A percentile compares a stretch with the other conserved stretches of the same genome.
Conservation (phyloP, 169 alveolate species). For the Theileria sp. region DNA sequence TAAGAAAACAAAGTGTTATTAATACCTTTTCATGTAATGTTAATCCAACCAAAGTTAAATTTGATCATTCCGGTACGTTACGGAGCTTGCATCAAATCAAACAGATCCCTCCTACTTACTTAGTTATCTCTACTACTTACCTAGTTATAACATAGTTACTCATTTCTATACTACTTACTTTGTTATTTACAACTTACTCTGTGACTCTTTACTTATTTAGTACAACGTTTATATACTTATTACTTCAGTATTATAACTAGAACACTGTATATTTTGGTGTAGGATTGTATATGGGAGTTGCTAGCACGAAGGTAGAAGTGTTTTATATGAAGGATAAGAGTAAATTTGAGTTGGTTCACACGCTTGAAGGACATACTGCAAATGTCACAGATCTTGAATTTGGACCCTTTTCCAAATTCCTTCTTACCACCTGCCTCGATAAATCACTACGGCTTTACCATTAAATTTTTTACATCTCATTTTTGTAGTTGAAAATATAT, state of each 20-base stretch:
- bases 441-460: conserved; percentile 40
- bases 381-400: conserved; percentile 51
- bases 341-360: conserved; percentile 1
- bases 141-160: too few species aligned
- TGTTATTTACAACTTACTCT: too few species aligned
- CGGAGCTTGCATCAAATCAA: too few species aligned
- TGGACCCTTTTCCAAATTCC: conserved; percentile 42
- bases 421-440: conserved; percentile 58
- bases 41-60: conserved; percentile 62
- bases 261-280: not conserved
- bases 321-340: conserved; percentile 40
- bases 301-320: conserved; percentile 63
- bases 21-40: conserved; percentile 64
- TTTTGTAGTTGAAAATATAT: not conserved
- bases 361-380: conserved; percentile 60
- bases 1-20: conserved; percentile 71
- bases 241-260: too few species aligned
- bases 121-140: too few species aligned
- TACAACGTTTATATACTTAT: not conserved
- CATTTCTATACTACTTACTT: too few species aligned
- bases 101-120: too few species aligned
- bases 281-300: conserved; percentile 51
- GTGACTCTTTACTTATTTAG: not conserved
- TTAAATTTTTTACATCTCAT: not conserved
- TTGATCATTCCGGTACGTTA: conserved; percentile 72